Conservation (phyloP, 257 asterid species). For the Solanum etuberosum region DNA sequence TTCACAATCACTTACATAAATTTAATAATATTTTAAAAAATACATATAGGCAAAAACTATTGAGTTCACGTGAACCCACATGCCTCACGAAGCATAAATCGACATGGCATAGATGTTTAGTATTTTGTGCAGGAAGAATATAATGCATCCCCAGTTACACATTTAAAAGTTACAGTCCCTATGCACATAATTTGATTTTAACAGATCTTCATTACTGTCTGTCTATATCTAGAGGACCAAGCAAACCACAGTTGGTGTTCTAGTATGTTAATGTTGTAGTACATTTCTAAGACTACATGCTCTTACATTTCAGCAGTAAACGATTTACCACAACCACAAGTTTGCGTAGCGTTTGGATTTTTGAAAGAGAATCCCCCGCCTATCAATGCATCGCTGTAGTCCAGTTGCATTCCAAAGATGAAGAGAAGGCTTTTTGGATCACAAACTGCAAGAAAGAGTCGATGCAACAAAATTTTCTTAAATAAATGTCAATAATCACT, state of each 20-base stretch:
- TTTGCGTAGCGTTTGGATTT: constrained; percentile 89
- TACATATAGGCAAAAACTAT: background rate
- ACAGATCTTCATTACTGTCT: background rate
- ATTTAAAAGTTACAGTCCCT: background rate
- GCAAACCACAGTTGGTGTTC: background rate
- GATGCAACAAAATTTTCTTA: background rate
- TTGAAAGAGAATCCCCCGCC: constrained; percentile 92
- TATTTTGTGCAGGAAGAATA: background rate
- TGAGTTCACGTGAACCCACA: background rate
- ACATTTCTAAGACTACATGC: background rate
- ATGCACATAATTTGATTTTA: background rate
- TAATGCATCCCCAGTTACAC: background rate
- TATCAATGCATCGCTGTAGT: constrained; percentile 89
- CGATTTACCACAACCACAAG: constrained; percentile 94
- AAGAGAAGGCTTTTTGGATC: constrained; percentile 93
- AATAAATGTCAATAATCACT: background rate
- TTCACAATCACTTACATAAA: background rate
- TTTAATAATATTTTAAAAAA: background rate
- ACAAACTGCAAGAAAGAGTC: constrained; percentile 44
- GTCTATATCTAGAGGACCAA: background rate
- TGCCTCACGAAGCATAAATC: background rate
- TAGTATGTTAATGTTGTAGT: constrained; percentile 1
- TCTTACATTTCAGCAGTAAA: constrained; percentile 69
- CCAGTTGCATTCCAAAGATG: constrained; percentile 81
- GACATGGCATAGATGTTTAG: background rate